phyloP scores from a whole-genome alignment of 352 stramenopile species.

The Pythium oligandrum region DNA sequence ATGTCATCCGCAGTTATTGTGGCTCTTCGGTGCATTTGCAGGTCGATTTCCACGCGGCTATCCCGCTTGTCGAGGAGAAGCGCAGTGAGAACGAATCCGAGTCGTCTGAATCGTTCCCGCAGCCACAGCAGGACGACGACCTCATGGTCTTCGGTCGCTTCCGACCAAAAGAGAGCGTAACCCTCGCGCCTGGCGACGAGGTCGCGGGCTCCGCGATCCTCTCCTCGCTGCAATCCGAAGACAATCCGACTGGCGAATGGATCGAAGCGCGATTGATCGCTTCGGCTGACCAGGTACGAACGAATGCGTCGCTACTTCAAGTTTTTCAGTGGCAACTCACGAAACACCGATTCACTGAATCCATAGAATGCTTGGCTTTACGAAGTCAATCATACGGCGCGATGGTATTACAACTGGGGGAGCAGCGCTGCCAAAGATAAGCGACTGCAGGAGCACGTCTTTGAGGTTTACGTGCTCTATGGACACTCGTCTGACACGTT shows the following conservation, averaged over 20 bases:
- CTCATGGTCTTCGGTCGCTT: conserved; percentile 46
- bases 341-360: too few relatives aligned
- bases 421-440: conserved; percentile 6
- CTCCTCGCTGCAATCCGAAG: conserved; percentile 7
- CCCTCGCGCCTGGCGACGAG: conserved; percentile 9
- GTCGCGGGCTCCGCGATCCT: conserved; percentile 2
- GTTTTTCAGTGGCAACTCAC: too few relatives aligned
- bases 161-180: conserved; percentile 17
- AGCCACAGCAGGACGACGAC: conserved; percentile 10
- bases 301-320: too few relatives aligned
- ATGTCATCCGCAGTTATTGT: conserved; percentile 37
- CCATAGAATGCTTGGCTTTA: conserved; percentile 12
- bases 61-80: too few relatives aligned
- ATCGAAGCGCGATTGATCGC: conserved; percentile 8
- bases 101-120: conserved; percentile 24
- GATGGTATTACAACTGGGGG: conserved; percentile 17
- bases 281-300: conserved; percentile 1
- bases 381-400: conserved; percentile 10
- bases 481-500: background rate
- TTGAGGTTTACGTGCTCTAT: conserved; percentile 8
- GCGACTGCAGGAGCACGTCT: conserved; percentile 9
- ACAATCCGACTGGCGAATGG: conserved; percentile 11
- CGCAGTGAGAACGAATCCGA: too few relatives aligned
- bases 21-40: conserved; percentile 29
- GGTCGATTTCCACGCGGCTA: conserved; percentile 5